Percentiles rank a stretch among this genome's conserved stretches.
phyloP scores from a whole-genome alignment of 257 asterid genomes.

The Rhazya stricta region DNA sequence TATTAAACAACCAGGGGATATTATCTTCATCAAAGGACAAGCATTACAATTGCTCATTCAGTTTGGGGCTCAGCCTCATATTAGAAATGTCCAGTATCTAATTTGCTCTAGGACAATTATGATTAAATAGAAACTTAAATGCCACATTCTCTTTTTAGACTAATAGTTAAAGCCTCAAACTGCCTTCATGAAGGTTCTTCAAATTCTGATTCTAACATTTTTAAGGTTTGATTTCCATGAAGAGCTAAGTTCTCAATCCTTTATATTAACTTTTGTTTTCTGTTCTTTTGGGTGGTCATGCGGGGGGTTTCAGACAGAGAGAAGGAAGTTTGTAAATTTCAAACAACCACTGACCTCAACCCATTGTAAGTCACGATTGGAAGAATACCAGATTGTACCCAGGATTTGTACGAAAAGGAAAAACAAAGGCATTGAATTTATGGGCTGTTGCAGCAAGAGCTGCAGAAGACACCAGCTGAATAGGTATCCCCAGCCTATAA shows the following conservation, averaged over 20 bases:
- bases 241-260: not conserved
- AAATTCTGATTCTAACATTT: not conserved
- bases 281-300: not conserved
- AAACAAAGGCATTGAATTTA: constrained; percentile 57
- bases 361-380: constrained; percentile 44
- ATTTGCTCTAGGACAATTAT: not conserved
- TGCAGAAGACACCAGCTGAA: constrained; percentile 82
- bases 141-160: not conserved
- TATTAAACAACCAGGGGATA: not conserved
- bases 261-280: no score
- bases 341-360: constrained; percentile 59
- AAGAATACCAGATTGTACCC: constrained; percentile 41
- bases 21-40: no score
- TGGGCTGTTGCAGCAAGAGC: constrained; percentile 77
- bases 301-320: not conserved
- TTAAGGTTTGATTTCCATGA: not conserved
- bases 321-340: not conserved
- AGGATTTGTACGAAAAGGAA: constrained; percentile 57
- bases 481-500: constrained; percentile 54
- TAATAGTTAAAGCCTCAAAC: not conserved
- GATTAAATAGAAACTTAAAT: not conserved
- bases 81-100: not conserved
- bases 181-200: not conserved
- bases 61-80: not conserved
- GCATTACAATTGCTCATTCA: no score